phyloP scores from a whole-genome alignment of 305 asterid genomes.

The Fraxinus greggii region DNA sequence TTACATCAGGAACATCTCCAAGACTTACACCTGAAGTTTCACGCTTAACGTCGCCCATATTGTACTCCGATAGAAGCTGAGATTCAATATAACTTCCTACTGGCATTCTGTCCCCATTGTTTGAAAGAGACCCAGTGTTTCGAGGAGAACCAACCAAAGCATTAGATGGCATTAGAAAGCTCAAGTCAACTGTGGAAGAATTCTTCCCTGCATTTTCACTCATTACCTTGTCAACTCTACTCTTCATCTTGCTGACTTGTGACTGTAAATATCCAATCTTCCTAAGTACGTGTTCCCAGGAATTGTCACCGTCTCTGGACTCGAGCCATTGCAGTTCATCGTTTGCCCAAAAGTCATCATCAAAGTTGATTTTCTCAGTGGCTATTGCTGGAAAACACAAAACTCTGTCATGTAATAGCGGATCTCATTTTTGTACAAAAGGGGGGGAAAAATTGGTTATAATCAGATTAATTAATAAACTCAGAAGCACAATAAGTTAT shows the following conservation, averaged over 20 bases:
- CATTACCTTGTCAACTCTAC: constrained; percentile 44
- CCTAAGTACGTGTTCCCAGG: constrained; percentile 40
- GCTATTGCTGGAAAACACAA: constrained; percentile 26
- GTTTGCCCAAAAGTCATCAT: constrained; percentile 35
- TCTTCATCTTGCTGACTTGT: constrained; percentile 42
- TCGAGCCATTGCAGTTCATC: constrained; percentile 41
- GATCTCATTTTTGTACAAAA: not conserved
- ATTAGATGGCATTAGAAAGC: constrained; percentile 30
- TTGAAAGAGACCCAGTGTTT: constrained; percentile 37
- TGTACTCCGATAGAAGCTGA: constrained; percentile 44
- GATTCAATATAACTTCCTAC: constrained; percentile 48
- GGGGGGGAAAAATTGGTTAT: not conserved
- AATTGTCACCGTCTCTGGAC: constrained; percentile 38
- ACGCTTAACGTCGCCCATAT: constrained; percentile 35
- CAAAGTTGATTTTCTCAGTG: constrained; percentile 32
- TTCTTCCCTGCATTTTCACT: constrained; percentile 46
- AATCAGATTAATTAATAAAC: not conserved
- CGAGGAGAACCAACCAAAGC: constrained; percentile 27
- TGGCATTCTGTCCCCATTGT: constrained; percentile 39
- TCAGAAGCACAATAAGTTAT: not conserved
- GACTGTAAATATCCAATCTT: constrained; percentile 49
- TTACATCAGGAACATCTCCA: constrained; percentile 34
- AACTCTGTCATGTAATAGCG: not conserved
- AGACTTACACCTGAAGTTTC: constrained; percentile 45
- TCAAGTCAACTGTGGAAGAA: constrained; percentile 32